phyloP scores from a whole-genome alignment of 331 rosid genomes.

The Acacia pycnantha region DNA sequence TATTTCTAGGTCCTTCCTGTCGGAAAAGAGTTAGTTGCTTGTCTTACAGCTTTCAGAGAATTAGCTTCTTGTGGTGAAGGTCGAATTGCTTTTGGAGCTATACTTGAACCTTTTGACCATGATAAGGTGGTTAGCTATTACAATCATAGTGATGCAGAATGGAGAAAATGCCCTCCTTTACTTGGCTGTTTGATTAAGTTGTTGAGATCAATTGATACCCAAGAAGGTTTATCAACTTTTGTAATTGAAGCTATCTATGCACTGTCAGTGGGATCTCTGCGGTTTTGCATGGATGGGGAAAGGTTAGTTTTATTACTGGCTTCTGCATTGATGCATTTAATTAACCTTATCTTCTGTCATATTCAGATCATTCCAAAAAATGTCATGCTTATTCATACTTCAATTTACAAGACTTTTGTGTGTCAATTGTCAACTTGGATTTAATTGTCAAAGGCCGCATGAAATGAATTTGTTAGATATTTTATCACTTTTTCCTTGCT shows the following conservation, averaged over 20 bases:
- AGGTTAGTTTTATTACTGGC: slow-evolving; percentile 52
- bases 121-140: slow-evolving; percentile 42
- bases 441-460: not conserved
- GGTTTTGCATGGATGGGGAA: slow-evolving; percentile 70
- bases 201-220: slow-evolving; percentile 60
- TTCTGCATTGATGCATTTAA: slow-evolving; percentile 20
- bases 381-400: slow-evolving; percentile 7
- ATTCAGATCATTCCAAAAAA: not conserved
- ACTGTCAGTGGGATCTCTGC: slow-evolving; percentile 61
- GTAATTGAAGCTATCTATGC: slow-evolving; percentile 65
- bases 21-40: slow-evolving; percentile 88
- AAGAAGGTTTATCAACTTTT: slow-evolving; percentile 52
- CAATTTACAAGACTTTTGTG: not conserved
- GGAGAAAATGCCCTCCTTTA: slow-evolving; percentile 80
- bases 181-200: slow-evolving; percentile 66
- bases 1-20: slow-evolving; percentile 78
- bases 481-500: not conserved
- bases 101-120: slow-evolving; percentile 44
- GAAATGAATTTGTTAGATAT: not conserved
- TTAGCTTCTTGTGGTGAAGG: slow-evolving; percentile 72
- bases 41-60: slow-evolving; percentile 73
- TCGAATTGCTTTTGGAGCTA: slow-evolving; percentile 60
- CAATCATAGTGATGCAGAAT: slow-evolving; percentile 51
- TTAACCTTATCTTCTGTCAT: slow-evolving; percentile 16
- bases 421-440: not conserved